Base-by-base conservation (phyloP, 2,329 filamentous ascomycete genomes). In the Lachnellula subtilissima region DNA sequence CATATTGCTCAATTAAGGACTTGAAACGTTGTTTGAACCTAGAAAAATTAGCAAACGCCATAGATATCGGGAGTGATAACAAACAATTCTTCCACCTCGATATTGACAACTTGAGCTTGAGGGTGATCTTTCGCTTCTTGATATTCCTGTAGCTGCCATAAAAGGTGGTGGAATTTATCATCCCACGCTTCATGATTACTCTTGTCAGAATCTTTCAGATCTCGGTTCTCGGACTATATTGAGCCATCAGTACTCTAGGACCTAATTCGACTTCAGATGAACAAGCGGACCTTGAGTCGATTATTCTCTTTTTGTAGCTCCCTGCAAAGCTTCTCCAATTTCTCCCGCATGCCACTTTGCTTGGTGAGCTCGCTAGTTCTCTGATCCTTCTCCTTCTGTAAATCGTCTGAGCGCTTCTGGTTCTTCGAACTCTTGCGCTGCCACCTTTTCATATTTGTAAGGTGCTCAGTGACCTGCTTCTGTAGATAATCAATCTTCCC, bases 281-380 rank as follows among this genome's bases (percentile, higher is more conserved):
- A 52, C 40, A 45, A 49, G 63, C 67, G 52, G 73, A 94, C 90
- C 87, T 97, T 97, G 63, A 99, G 85, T 75, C 96, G 95, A 74
- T 97, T 97, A 73, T 99, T 99, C 70, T 99, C 94, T 67, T 93
- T 89, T 58, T 95, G 94, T 54, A 99, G 80, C 72, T 99, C 94
- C 55, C 94, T 81, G 67, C 92, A 97, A 35, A 99, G 78, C 71
- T 97, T 99, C 74, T 99, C 94, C 47, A 99, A 78, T 74, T 97
- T 97, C 72, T 97, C 92, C 72, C 96, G 97, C 70, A 97, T 84
- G 1, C 87, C 88, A 19, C 89, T 86, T 22, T 92, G 93, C 75
- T 96, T 96, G 74, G 85, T 93, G 54, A 96, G 78, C 71, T 99
- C 94, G 40, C 51, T 54, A 48, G 87, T 88, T 65, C 91, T 85